Evolutionary conservation across 1,284 basidiomycete species (phyloP), one percentile per base, ranked within the genome.

Genomic region (Phaffia rhodozyma): DNA sequence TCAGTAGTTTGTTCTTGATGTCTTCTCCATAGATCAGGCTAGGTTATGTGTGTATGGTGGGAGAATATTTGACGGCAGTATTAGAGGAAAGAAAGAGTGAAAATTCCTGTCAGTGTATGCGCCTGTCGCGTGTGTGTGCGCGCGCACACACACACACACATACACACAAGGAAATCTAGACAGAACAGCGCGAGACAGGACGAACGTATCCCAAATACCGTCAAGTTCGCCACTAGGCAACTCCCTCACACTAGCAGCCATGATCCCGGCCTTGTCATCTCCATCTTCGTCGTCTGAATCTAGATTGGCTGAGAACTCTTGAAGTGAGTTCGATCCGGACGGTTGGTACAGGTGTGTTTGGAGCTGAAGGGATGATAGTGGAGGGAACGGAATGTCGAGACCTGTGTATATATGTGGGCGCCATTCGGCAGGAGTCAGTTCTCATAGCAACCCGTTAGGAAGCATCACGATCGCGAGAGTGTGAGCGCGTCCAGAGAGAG

Each of bases 291-390:
- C 76, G 48, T 78, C 81, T 70, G 73, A 73, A 43, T 75, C 74
- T 13, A 74, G 71, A 5, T 72, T 72, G 3, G 83, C 85, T 0
- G 86, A 81, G 67, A 89, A 87, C 67, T 93, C 90, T 69, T 91
- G 88, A 55, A 87, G 82, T 0, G 82, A 77, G 64, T 87, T 86
- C 1, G 80, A 75, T 43, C 85, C 81, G 0, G 83, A 82, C 1
- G 87, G 84, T 68, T 90, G 85, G 72, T 97, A 98, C 6, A 94
- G 84, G 72, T 98, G 89, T 58, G 96, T 84, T 66, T 87, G 82
- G 48, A 92, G 79, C 4, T 78, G 75, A 18, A 72, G 71, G 59
- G 69, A 58, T 59, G 58, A 48, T 43, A 71, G 48, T 25, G 66
- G 23, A 34, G 58, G n/a, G 64, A 56, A 65, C 61, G 66, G 25